Evolutionary conservation across 2,329 filamentous ascomycete species (phyloP), one percentile per base, ranked within the genome.

Genomic region (Monilinia aucupariae): DNA sequence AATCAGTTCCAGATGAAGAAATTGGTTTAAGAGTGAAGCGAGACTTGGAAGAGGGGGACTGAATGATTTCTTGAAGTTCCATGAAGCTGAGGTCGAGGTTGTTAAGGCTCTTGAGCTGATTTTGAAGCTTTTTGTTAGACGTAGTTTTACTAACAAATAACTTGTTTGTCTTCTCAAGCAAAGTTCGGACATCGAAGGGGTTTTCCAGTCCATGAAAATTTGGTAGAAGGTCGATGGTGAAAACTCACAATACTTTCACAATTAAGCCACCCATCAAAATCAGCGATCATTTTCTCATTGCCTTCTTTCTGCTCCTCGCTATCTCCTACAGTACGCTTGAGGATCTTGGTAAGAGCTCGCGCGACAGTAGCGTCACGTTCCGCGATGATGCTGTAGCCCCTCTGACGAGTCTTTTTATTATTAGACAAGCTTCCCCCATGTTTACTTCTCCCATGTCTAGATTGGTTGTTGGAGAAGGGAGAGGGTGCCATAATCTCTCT

Each of bases 301-400:
- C 76, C 74, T 20, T 73, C 69, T 34, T 76, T 76, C 54, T 75
- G 71, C 56, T 77, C 74, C 27, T 74, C 71, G 54, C 71, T 73
- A 64, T 73, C 68, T 37, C 76, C 71, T 22, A 70, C 61, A 22
- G 74, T 75, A 45, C 76, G 73, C 71, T 78, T 78, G 59, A 79
- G 67, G 34, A 78, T 73, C 65, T 77, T 78, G 59, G 71, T 71
- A 34, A 79, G 67, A 27, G 77, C 77, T 70, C 78, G 78, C 66
- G 74, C 72, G 56, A 79, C 71, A 62, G 73, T 71, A 10, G 70
- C 71, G 58, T 79, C 76, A 52, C 75, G 71, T 55, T 78, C 76
- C 62, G 78, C 77, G 17, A 77, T 72, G 34, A 78, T 70, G 63
- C 74, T 76, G 71, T 79, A 79, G 15, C 75, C 74, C 22, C 76